Conservation (phyloP, 805 yeast species). For the Naumovozyma baii region DNA sequence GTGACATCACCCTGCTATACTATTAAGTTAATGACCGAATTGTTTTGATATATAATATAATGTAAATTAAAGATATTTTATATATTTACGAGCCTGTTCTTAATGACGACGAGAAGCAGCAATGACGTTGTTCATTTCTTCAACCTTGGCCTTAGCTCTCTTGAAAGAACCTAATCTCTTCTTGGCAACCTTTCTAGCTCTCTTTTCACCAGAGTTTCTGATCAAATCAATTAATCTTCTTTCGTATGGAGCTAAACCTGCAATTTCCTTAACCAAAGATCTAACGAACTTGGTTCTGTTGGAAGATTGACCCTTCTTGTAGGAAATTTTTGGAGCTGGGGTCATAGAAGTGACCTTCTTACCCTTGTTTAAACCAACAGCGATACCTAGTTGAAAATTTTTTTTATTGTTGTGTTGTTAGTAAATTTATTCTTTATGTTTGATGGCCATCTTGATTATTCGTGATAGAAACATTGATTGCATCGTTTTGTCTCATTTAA, state of each 20-base stretch:
- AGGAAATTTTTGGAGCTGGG: slow-evolving; percentile 79
- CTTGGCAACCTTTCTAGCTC: slow-evolving; percentile 99
- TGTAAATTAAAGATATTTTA: not conserved
- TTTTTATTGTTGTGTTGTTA: slow-evolving; percentile 20
- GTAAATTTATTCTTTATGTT: slow-evolving; percentile 19
- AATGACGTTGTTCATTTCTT: slow-evolving; percentile 93
- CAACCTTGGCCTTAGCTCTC: slow-evolving; percentile 99
- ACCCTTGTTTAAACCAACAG: slow-evolving; percentile 99
- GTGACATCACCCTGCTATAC: no score
- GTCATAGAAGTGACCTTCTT: slow-evolving; percentile 85
- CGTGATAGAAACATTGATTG: no score
- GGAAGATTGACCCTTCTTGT: slow-evolving; percentile 94
- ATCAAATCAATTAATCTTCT: slow-evolving; percentile 98
- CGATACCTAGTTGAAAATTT: slow-evolving; percentile 53
- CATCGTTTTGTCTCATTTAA: no score
- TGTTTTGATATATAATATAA: slow-evolving; percentile 1
- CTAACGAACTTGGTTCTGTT: slow-evolving; percentile 96
- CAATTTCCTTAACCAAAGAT: slow-evolving; percentile 88
- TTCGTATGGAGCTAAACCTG: slow-evolving; percentile 99
- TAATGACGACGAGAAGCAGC: slow-evolving; percentile 94
- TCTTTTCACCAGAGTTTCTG: slow-evolving; percentile 99
- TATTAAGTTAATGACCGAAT: no score
- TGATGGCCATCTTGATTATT: no score
- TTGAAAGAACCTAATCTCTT: slow-evolving; percentile 99
- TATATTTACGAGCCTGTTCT: slow-evolving; percentile 8